Evolutionary conservation across 163 green algal genomes (phyloP).

Genomic region (Prototheca cutis): DNA sequence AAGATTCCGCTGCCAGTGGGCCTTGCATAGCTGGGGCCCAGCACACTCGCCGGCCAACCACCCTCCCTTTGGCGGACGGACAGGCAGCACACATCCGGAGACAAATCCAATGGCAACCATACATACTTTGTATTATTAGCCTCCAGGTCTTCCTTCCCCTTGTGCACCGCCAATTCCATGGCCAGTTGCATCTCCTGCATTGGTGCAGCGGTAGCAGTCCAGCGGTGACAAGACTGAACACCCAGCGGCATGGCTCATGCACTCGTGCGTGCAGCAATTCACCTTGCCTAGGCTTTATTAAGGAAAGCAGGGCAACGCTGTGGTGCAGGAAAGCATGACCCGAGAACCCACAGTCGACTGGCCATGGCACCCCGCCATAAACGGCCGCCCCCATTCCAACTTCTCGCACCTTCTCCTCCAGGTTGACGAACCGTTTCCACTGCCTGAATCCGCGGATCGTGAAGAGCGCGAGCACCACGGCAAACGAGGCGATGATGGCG

Average conservation of each 20-base stretch:
- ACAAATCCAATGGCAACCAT: not conserved
- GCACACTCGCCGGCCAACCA: not conserved
- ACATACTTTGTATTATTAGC: not conserved
- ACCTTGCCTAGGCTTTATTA: too few species aligned
- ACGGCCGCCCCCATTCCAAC: not conserved
- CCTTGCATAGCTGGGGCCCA: not conserved
- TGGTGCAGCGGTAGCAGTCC: not conserved
- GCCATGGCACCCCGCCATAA: not conserved
- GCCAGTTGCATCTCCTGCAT: not conserved
- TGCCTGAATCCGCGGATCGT: not conserved
- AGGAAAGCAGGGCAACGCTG: too few species aligned
- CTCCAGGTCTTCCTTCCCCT: not conserved
- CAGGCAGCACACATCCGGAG: too few species aligned
- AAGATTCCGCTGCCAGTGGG: not conserved
- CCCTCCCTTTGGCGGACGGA: too few species aligned
- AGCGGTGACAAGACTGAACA: not conserved
- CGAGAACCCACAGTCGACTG: not conserved
- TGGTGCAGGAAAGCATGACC: not conserved
- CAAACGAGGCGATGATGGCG: not conserved
- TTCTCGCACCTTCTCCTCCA: not conserved
- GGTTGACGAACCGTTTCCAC: not conserved
- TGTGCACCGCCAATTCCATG: not conserved
- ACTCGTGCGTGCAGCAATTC: too few species aligned
- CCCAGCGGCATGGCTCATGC: too few species aligned
- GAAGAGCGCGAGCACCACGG: not conserved